Conservation (phyloP, 306 rosid genomes). For the Hylodesmum podocarpum region DNA sequence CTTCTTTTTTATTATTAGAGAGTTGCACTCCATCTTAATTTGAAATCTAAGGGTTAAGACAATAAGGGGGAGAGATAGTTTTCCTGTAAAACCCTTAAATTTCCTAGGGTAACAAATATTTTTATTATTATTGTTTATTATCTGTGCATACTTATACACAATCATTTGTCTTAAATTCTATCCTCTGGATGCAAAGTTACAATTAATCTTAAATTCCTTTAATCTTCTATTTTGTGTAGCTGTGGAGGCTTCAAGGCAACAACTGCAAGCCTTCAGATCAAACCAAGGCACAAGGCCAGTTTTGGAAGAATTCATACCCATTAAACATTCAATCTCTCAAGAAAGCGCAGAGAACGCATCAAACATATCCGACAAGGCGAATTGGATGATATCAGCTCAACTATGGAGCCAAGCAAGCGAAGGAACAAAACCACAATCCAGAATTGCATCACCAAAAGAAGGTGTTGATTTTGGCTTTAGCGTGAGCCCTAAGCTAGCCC, state of each 20-base stretch:
- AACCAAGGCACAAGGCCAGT: conserved; percentile 64
- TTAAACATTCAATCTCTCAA: conserved; percentile 52
- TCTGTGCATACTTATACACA: neutral
- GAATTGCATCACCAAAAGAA: conserved; percentile 42
- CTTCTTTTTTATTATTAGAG: neutral
- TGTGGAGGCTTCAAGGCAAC: conserved; percentile 74
- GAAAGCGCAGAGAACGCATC: conserved; percentile 54
- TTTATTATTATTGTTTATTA: neutral
- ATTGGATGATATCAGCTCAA: conserved; percentile 89
- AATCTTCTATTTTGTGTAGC: conserved; percentile 37
- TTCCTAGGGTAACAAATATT: neutral
- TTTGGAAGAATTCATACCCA: conserved; percentile 86
- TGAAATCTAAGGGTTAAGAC: neutral
- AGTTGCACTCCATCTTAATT: neutral
- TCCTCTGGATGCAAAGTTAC: conserved; percentile 22
- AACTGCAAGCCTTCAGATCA: conserved; percentile 56
- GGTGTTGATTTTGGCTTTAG: conserved; percentile 42
- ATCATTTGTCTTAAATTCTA: neutral
- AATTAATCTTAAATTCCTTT: neutral
- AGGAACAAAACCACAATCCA: conserved; percentile 46
- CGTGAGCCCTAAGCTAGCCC: conserved; percentile 52
- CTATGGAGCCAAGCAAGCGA: conserved; percentile 80
- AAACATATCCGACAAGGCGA: conserved; percentile 67
- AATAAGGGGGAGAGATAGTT: neutral
- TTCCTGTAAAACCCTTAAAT: neutral